phyloP scores from a whole-genome alignment of 2,329 filamentous ascomycete genomes.

The Ceratocystis cubensis region DNA sequence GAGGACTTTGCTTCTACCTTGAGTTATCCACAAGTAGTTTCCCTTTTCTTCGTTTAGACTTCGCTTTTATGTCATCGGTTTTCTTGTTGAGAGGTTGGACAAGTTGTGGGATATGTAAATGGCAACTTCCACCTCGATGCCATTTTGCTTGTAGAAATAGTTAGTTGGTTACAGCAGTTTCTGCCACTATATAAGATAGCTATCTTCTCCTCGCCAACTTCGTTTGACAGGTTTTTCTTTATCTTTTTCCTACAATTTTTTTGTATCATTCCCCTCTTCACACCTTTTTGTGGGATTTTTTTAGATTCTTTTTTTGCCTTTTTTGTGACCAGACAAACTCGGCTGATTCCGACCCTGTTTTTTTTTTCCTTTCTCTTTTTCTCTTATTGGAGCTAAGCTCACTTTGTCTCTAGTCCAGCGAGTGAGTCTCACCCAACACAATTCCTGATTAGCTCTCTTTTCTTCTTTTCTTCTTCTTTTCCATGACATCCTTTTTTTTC shows the following conservation, averaged over 20 bases:
- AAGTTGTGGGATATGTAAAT: not conserved
- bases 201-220: not conserved
- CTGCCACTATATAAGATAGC: not conserved
- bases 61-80: not conserved
- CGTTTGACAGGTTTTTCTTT: not conserved
- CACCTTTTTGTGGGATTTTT: slow-evolving; percentile 9
- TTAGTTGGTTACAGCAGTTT: not conserved
- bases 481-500: slow-evolving; percentile 20
- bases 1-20: not conserved
- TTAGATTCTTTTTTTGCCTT: slow-evolving; percentile 7
- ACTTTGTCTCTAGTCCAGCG: slow-evolving; percentile 7
- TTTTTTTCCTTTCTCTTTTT: slow-evolving; percentile 1
- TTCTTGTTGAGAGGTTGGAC: not conserved
- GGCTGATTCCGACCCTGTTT: slow-evolving; percentile 13
- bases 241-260: not conserved
- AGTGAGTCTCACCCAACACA: slow-evolving; percentile 10
- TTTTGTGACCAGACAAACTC: slow-evolving; percentile 10
- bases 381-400: slow-evolving; percentile 11
- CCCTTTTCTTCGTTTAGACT: slow-evolving; percentile 5
- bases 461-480: slow-evolving; percentile 9
- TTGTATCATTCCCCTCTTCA: not conserved
- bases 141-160: not conserved
- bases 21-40: not conserved
- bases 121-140: not conserved
- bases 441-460: slow-evolving; percentile 18